Conservation (phyloP, 148 eudicot species). For the Vaccinium myrtillus region DNA sequence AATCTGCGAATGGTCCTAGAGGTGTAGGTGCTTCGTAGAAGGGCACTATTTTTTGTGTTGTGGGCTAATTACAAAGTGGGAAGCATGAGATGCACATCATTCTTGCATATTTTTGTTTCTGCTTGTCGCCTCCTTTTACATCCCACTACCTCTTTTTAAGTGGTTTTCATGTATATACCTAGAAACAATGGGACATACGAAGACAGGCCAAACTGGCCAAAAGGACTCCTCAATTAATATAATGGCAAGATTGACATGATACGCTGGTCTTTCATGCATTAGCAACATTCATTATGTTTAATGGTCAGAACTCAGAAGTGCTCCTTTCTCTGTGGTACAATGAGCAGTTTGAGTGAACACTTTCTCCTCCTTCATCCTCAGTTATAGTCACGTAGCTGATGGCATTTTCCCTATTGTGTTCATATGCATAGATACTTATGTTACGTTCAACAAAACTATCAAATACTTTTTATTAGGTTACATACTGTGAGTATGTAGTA, state of each 20-base stretch:
- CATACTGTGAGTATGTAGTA: background rate
- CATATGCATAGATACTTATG: background rate
- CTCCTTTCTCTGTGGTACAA: constrained; percentile 1
- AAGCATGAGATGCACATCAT: background rate
- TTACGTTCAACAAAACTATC: background rate
- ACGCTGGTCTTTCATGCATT: background rate
- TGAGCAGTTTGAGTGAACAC: constrained; percentile 1
- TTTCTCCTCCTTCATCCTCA: background rate
- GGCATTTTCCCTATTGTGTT: background rate
- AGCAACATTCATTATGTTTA: constrained; percentile 4
- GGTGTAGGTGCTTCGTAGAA: no score
- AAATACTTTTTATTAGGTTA: background rate
- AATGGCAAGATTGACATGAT: background rate
- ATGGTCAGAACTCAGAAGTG: background rate
- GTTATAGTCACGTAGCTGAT: background rate
- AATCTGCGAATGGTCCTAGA: background rate
- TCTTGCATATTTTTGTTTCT: background rate
- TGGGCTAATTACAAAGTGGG: background rate
- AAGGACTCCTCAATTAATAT: background rate
- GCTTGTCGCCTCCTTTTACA: background rate
- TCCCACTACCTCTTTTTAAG: background rate
- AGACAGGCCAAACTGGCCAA: background rate
- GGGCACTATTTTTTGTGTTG: background rate
- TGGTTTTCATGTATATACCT: background rate
- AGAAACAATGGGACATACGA: background rate